A percentile compares a stretch with the other conserved stretches of the same genome.
phyloP scores from a whole-genome alignment of 371 early-diverging fungal species.

The Mucor sp. region DNA sequence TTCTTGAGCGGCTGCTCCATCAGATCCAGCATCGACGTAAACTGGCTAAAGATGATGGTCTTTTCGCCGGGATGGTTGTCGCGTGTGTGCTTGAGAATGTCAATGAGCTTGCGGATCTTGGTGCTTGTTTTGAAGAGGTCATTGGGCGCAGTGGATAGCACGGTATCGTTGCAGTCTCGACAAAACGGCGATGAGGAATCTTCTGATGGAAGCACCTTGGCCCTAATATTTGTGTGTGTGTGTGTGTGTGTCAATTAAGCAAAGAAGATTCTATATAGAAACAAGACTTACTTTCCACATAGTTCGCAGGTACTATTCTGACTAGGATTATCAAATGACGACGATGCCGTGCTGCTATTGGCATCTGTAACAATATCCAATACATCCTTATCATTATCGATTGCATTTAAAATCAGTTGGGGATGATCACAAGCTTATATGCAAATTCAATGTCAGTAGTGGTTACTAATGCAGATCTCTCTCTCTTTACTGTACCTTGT shows the following conservation, averaged over 20 bases:
- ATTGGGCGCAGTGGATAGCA: not conserved
- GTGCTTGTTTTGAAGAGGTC: conserved; percentile 38
- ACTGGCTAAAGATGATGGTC: conserved; percentile 89
- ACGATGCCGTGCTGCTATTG: not conserved
- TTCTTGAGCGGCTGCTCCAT: conserved; percentile 68
- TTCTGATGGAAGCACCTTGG: not conserved
- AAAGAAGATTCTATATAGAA: not conserved
- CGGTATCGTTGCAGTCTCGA: not conserved
- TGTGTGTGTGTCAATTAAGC: not conserved
- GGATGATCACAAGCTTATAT: conserved; percentile 72
- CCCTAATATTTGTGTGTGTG: not conserved
- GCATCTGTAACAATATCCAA: conserved; percentile 26
- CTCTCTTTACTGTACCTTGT: conserved; percentile 33
- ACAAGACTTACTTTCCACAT: conserved; percentile 33
- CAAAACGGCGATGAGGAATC: not conserved
- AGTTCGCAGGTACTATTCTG: conserved; percentile 25
- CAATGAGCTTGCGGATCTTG: conserved; percentile 54
- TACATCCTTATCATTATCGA: conserved; percentile 47
- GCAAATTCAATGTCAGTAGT: not conserved
- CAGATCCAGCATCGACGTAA: conserved; percentile 76
- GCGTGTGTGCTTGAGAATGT: conserved; percentile 41
- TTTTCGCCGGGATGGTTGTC: conserved; percentile 53
- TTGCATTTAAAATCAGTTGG: conserved; percentile 69
- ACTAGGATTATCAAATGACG: not conserved
- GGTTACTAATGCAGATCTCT: not conserved